Percentiles rank a stretch among this genome's conserved stretches.
phyloP scores from a whole-genome alignment of 164 flowering plant genomes.

The Pachysandra terminalis region DNA sequence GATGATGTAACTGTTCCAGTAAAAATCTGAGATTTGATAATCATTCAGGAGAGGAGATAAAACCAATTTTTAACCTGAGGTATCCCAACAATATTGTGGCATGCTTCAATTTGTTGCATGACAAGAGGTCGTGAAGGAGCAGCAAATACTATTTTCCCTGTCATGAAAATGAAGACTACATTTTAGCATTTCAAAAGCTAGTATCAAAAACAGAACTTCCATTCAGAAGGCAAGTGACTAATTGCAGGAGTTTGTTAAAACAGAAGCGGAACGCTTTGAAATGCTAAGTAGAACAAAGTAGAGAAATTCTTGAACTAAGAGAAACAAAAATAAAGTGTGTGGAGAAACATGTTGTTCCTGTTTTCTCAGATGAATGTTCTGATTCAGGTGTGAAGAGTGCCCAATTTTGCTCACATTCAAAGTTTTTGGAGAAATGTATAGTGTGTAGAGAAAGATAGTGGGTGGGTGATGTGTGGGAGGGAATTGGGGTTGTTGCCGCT shows the following conservation, averaged over 20 bases:
- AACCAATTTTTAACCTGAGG: slow-evolving; percentile 60
- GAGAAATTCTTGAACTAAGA: too few relatives aligned
- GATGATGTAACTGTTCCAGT: neutral
- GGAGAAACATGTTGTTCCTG: too few relatives aligned
- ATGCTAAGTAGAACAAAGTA: too few relatives aligned
- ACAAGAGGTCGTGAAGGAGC: slow-evolving; percentile 99
- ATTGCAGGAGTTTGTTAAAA: too few relatives aligned
- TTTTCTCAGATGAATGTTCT: too few relatives aligned
- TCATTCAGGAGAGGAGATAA: neutral
- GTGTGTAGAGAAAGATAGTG: too few relatives aligned
- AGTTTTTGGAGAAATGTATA: too few relatives aligned
- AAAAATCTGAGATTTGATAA: neutral
- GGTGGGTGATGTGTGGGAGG: too few relatives aligned
- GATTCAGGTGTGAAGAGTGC: too few relatives aligned
- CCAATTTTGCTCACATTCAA: too few relatives aligned
- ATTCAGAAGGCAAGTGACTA: neutral
- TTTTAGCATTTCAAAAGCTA: slow-evolving; percentile 4
- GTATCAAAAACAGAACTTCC: neutral
- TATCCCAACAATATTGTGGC: slow-evolving; percentile 94
- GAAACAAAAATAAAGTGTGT: too few relatives aligned
- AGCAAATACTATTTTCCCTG: slow-evolving; percentile 91
- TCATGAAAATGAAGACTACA: slow-evolving; percentile 10
- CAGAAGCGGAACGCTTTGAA: neutral
- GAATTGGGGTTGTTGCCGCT: too few relatives aligned
- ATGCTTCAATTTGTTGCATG: slow-evolving; percentile 94